Evolutionary conservation across 768 basidiomycete species (phyloP), one percentile per base, ranked within the genome.

Genomic region (Russula ochroleuca): DNA sequence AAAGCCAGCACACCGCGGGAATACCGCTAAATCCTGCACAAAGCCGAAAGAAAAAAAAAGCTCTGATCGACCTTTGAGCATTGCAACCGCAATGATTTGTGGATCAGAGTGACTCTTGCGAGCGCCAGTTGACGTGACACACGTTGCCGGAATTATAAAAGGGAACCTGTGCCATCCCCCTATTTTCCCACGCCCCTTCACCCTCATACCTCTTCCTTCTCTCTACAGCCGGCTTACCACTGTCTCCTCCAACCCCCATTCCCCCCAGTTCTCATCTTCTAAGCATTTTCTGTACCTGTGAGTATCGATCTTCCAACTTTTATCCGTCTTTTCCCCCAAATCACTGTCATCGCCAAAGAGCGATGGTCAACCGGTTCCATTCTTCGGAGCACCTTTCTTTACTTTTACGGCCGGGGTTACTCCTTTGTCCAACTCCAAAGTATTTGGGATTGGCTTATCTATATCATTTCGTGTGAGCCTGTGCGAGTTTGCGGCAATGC

Each of bases 181-280:
- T 65, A 65, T 56, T 62, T 72, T 72, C 71, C 66, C 71, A 72
- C 71, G 70, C 70, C 65, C 64, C 65, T 57, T 67, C 69, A 61
- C 68, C 69, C 67, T 67, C 57, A 58, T 56, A 65, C 70, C 67
- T 62, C 65, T 59, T 21, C 62, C 70, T 64, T 57, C 66, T 59
- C 64, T 61, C 65, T 65, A 63, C 63, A 54, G 59, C 56, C 57
- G 48, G 52, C 57, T 35, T 58, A 40, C 47, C 41, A 63, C 58
- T 33, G 50, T 54, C 45, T 63, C 63, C 61, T 35, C 62, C 57
- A 49, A 45, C 35, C 19, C 31, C 48, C 55, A 66, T 59, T 55
- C 45, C 52, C 62, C 38, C 13, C 47, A 2, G 2, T 28, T 28
- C 28, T 28, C 28, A 28, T 5, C 5, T 58, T 57, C 61, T 38